Evolutionary conservation across 768 basidiomycete species (phyloP).

Genomic region (Infundibulicybe gibba): DNA sequence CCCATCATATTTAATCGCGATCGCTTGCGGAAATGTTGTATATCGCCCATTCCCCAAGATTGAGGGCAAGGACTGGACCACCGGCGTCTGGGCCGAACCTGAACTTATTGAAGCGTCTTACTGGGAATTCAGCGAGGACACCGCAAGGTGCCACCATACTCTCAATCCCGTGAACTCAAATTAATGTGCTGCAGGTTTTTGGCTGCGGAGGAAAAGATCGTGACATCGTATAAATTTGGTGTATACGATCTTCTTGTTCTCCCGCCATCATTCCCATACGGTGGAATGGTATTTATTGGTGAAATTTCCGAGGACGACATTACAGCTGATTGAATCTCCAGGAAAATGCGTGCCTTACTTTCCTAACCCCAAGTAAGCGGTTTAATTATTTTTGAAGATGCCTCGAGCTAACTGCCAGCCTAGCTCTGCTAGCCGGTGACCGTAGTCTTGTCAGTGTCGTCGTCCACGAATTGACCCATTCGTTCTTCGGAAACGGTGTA

Average conservation of each 20-base stretch:
- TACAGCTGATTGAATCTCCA: slow-evolving; percentile 17
- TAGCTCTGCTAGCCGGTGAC: slow-evolving; percentile 85
- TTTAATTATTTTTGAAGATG: not conserved
- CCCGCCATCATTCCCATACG: slow-evolving; percentile 91
- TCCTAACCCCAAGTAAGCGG: slow-evolving; percentile 77
- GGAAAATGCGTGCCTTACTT: slow-evolving; percentile 90
- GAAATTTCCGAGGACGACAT: not conserved
- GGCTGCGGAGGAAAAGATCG: slow-evolving; percentile 68
- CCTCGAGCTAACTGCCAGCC: not conserved
- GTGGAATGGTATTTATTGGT: slow-evolving; percentile 64
- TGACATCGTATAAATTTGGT: slow-evolving; percentile 76
- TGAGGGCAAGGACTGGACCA: slow-evolving; percentile 72
- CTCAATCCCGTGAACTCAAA: no score
- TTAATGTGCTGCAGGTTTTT: slow-evolving; percentile 52
- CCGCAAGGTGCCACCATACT: slow-evolving; percentile 50
- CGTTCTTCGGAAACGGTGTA: slow-evolving; percentile 91
- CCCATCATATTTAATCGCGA: slow-evolving; percentile 87
- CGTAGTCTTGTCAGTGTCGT: slow-evolving; percentile 84
- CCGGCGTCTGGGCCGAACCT: slow-evolving; percentile 91
- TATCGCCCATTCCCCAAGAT: slow-evolving; percentile 63
- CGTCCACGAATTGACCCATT: slow-evolving; percentile 83
- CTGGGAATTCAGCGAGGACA: slow-evolving; percentile 90
- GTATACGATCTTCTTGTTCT: slow-evolving; percentile 89
- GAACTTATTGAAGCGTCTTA: slow-evolving; percentile 71
- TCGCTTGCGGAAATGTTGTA: slow-evolving; percentile 79